Evolutionary conservation across 352 stramenopile genomes (phyloP), one percentile per base, ranked within the genome.

Genomic region (Vaucheria bursata): DNA sequence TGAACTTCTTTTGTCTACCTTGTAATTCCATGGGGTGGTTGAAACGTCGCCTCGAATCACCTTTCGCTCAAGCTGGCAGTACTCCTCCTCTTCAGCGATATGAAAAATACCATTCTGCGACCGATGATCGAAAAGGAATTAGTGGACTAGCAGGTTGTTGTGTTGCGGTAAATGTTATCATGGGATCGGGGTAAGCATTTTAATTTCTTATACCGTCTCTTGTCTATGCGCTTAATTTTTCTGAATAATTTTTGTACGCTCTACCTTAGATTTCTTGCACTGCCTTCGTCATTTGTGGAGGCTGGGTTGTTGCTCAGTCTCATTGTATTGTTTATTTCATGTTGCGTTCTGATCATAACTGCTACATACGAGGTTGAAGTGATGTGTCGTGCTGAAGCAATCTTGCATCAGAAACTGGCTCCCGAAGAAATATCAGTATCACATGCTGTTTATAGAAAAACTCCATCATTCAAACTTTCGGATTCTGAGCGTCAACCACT

Each of bases 351-450:
- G 25, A 32, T 79, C 70, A 75, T 82, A 65, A 82, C 77, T 7
- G 77, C 59, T 7, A 79, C 72, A 67, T 75, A 82, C 66, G 77
- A 82, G 38, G 71, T 79, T 35, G 77, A 82, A 67, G 65, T 76
- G 18, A 82, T 82, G 77, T 82, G 77, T 50, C 59, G 77, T 29
- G 77, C 77, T 5, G 77, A 82, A 49, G 71, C 39, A 18, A 34
- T 68, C 2, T 34, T 68, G 31, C 2, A 7, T 34, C 53, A 68
- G 2, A 2, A 7, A 2, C 53, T 68, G 53, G 45, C 45, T 18
- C 12, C 45, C 18, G 45, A 59, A 59, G 45, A 59, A 18, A 18
- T 59, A 59, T 59, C 45, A 18, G 12, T 59, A 59, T 18, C 45
- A 18, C 45, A 59, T 18, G 45, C 45, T 59, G 12, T 18, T 25